These are phyloP conservation scores for Petasospora fabianii DNA, from an alignment of 1,139 yeast genomes.

Conservation along the genomic window DNA sequence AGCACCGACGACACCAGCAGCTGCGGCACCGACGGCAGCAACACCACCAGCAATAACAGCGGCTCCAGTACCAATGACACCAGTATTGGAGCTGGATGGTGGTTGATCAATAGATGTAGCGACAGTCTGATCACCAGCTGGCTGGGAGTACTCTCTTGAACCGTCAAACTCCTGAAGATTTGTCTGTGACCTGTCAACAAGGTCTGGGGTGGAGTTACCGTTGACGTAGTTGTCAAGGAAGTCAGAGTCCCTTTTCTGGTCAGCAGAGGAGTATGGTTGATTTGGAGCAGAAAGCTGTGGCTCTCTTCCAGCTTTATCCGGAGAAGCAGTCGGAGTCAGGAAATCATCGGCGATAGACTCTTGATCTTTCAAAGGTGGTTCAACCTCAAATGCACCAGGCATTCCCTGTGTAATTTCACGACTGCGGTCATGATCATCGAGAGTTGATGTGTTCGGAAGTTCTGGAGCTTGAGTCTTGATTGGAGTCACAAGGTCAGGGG, in stretches of 20 bases:
- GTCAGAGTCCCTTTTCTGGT: constrained; percentile 23
- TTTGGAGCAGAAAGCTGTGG: constrained; percentile 2
- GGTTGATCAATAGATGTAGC: background rate
- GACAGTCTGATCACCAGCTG: background rate
- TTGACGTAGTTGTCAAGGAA: constrained; percentile 25
- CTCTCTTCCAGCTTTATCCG: constrained; percentile 3
- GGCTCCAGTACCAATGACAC: constrained; percentile 11
- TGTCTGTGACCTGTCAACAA: constrained; percentile 1
- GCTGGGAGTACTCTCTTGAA: too few species aligned
- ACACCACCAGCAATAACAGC: constrained; percentile 7
- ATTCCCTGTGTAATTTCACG: background rate
- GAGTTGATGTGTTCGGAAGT: background rate
- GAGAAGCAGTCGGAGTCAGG: constrained; percentile 15
- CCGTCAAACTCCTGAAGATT: too few species aligned
- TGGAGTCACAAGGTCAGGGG: too few species aligned
- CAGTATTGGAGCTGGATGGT: constrained; percentile 2
- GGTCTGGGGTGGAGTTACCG: constrained; percentile 14
- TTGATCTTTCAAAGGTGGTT: too few species aligned
- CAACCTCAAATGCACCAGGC: constrained; percentile 13
- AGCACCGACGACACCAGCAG: constrained; percentile 12
- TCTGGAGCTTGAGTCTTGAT: too few species aligned
- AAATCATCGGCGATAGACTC: constrained; percentile 9
- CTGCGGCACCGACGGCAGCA: constrained; percentile 7
- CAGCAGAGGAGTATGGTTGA: constrained; percentile 10
- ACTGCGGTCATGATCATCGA: too few species aligned